These are phyloP conservation scores for Ensete glaucum DNA, from an alignment of 176 grass and related monocot genomes.

Conservation along the genomic window DNA sequence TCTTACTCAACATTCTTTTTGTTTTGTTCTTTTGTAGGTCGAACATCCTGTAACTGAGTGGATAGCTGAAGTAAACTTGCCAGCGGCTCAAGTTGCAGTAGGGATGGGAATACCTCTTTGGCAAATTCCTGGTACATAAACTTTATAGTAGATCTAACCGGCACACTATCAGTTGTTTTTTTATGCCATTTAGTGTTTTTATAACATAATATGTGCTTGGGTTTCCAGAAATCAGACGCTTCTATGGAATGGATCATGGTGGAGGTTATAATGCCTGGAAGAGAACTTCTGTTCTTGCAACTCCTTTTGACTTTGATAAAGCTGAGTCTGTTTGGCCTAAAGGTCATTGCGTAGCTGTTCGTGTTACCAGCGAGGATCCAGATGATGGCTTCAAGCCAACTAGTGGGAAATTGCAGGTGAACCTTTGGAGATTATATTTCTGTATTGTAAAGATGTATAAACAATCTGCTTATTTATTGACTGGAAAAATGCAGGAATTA, in stretches of 20 bases:
- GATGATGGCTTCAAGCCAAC: slow-evolving; percentile 99
- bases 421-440: slow-evolving; percentile 10
- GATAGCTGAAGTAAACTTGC: slow-evolving; percentile 98
- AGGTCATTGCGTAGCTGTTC: slow-evolving; percentile 91
- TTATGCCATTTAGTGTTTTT: neutral
- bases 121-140: slow-evolving; percentile 76
- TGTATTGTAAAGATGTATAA: neutral
- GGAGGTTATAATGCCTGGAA: slow-evolving; percentile 84
- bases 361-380: slow-evolving; percentile 96
- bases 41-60: slow-evolving; percentile 99
- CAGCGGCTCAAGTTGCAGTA: slow-evolving; percentile 92
- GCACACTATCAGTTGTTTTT: neutral
- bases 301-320: slow-evolving; percentile 83
- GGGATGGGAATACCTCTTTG: slow-evolving; percentile 96
- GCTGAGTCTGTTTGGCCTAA: slow-evolving; percentile 73
- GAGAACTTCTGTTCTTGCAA: slow-evolving; percentile 76
- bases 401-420: slow-evolving; percentile 89
- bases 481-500: slow-evolving; percentile 53
- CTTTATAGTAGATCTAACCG: neutral
- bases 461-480: neutral
- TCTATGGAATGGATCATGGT: slow-evolving; percentile 85
- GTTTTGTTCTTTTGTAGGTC: slow-evolving; percentile 29
- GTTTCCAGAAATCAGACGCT: slow-evolving; percentile 76
- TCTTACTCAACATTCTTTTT: neutral
- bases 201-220: neutral